Evolutionary conservation across 2,329 filamentous ascomycete species (phyloP), one percentile per base, ranked within the genome.

Genomic region (Penicillium freii): DNA sequence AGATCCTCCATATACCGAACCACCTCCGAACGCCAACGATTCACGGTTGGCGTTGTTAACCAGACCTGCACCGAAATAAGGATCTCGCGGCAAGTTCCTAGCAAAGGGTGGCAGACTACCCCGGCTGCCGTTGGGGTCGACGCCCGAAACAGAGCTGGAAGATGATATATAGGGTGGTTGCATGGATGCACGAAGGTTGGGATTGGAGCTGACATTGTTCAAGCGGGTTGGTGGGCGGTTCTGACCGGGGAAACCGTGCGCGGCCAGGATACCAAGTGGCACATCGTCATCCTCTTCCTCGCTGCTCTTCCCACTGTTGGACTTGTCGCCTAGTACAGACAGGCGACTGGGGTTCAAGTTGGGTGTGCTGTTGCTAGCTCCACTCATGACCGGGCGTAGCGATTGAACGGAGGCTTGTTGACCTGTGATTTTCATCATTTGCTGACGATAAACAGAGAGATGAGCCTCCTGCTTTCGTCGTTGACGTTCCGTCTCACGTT

Each of bases 381-480:
- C 77, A 19, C 82, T 79, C 59, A 87, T 73, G 49, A 78, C 77
- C 15, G 84, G 81, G n/a, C 85, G 83, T 27, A 81, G 73, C 11
- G 77, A 69, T 15, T 81, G 73, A 42, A 78, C 75, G 11, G 80
- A 73, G 5, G 81, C 73, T 23, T 85, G 77, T 65, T 93, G 90
- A 47, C 92, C 92, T 0, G 91, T 95, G 31, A 94, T 89, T 76
- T 96, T 96, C 89, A 93, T 96, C 92, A 96, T 96, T 75, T 94
- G 90, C 73, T 96, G 92, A 57, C 92, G 85, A 73, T 96, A 96
- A 1, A 96, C 88, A 1, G 91, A 84, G 80, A 96, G 87, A 71
- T 94, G 91, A 13, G 92, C 92, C 74, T 96, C 91, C 71, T 96
- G 92, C 79, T 92, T 94, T 67, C 87, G 85, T 62, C 92, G 82